These are phyloP conservation scores for Nothophoma quercina DNA, from an alignment of 2,329 filamentous ascomycete species.

Conservation along the genomic window DNA sequence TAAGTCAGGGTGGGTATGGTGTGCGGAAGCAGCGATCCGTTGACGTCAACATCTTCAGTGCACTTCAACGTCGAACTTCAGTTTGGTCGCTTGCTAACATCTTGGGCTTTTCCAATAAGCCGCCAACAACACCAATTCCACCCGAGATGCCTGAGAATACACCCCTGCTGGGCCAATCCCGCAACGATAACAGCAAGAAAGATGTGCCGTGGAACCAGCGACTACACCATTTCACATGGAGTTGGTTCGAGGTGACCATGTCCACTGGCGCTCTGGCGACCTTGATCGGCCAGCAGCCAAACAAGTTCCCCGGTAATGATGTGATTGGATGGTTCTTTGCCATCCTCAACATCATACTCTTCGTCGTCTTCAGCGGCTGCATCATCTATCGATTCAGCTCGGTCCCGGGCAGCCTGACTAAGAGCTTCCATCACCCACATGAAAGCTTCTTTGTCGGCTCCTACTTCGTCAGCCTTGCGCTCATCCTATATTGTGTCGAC, in stretches of 20 bases:
- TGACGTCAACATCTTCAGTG: conserved; percentile 13
- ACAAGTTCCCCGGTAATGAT: conserved; percentile 68
- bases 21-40: not conserved
- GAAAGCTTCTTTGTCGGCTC: conserved; percentile 77
- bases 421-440: conserved; percentile 67
- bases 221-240: conserved; percentile 54
- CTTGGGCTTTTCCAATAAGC: not conserved
- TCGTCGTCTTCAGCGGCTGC: conserved; percentile 62
- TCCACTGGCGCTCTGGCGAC: conserved; percentile 73
- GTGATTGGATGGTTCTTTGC: conserved; percentile 72
- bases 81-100: not conserved
- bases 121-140: not conserved
- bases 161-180: conserved; percentile 8
- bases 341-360: conserved; percentile 71
- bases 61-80: not conserved
- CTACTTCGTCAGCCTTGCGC: conserved; percentile 68
- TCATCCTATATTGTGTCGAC: conserved; percentile 52
- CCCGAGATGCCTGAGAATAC: conserved; percentile 14
- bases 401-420: conserved; percentile 58
- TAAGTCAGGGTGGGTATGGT: not conserved
- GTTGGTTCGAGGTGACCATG: conserved; percentile 78
- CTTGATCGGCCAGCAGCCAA: conserved; percentile 64
- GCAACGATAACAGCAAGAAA: conserved; percentile 16
- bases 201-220: conserved; percentile 28
- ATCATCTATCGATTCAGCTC: conserved; percentile 66